phyloP scores from a whole-genome alignment of 2,329 filamentous ascomycete species.

The Aspergillus novoparasiticus region DNA sequence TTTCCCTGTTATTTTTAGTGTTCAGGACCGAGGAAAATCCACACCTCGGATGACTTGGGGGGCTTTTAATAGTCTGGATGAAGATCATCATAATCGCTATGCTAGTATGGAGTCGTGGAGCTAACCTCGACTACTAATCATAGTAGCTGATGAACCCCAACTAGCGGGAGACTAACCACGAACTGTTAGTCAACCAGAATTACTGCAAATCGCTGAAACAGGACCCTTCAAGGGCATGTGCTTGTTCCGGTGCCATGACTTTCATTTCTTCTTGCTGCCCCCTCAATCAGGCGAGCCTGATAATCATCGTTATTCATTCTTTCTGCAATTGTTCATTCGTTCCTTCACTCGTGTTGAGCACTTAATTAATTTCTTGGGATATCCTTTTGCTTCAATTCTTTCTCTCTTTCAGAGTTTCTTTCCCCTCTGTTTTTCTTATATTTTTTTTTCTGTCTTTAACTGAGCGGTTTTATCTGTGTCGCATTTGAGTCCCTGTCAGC shows the following conservation, averaged over 20 bases:
- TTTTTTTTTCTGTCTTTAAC: no score
- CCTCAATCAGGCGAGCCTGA: slow-evolving; percentile 7
- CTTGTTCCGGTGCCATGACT: not conserved
- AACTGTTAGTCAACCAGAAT: not conserved
- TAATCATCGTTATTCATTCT: not conserved
- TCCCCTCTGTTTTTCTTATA: slow-evolving; percentile 1
- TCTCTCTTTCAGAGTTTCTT: slow-evolving; percentile 2
- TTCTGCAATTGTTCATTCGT: not conserved
- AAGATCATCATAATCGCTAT: not conserved
- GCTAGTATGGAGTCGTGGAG: not conserved
- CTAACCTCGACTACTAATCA: slow-evolving; percentile 1
- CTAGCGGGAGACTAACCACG: not conserved
- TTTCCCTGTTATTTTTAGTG: not conserved
- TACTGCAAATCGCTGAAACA: slow-evolving; percentile 4
- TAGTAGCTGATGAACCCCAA: not conserved
- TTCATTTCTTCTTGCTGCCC: not conserved
- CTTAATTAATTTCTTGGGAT: not conserved
- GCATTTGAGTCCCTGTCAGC: not conserved
- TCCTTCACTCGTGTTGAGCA: slow-evolving; percentile 1
- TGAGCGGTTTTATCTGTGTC: not conserved
- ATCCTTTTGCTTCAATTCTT: slow-evolving; percentile 5
- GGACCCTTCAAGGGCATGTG: not conserved
- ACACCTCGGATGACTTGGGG: not conserved
- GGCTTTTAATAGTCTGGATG: not conserved
- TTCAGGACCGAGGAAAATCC: not conserved